phyloP scores from a whole-genome alignment of 2,329 filamentous ascomycete genomes.

The Achaetomium macrosporum region DNA sequence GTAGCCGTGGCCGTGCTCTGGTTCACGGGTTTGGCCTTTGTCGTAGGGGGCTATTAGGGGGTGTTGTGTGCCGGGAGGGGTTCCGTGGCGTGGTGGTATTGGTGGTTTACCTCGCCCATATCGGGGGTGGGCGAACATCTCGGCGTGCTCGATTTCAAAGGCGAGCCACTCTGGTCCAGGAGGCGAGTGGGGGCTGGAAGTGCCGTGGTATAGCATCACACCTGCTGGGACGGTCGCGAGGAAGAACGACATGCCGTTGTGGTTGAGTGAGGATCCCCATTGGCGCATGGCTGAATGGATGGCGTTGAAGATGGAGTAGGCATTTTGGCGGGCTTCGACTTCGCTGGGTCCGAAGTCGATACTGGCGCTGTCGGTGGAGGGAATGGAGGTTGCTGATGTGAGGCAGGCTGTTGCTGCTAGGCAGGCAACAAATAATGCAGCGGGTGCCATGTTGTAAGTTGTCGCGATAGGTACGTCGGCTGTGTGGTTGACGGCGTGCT shows the following conservation, averaged over 20 bases:
- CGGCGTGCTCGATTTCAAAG: constrained; percentile 70
- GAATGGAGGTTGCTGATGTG: not conserved
- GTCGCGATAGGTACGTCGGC: too few relatives aligned
- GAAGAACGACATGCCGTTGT: constrained; percentile 72
- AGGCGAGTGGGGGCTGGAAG: constrained; percentile 39
- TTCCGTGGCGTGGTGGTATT: not conserved
- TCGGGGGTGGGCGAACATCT: constrained; percentile 50
- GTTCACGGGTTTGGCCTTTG: constrained; percentile 4
- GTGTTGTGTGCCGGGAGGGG: not conserved
- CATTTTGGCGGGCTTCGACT: constrained; percentile 43
- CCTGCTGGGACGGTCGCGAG: constrained; percentile 58
- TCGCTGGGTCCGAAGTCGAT: constrained; percentile 28
- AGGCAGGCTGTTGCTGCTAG: not conserved
- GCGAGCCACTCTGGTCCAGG: constrained; percentile 63
- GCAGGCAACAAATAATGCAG: not conserved
- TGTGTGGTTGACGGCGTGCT: too few relatives aligned
- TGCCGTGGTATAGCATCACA: constrained; percentile 64
- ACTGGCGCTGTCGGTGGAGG: not conserved
- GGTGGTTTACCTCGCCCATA: not conserved
- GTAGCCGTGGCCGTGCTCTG: constrained; percentile 41
- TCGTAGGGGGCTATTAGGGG: not conserved
- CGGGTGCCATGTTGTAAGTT: not conserved
- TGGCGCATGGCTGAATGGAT: constrained; percentile 67
- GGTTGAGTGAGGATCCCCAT: constrained; percentile 66
- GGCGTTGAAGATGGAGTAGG: constrained; percentile 65